Conservation (phyloP, 1,284 basidiomycete genomes). For the Boletus smithii region DNA sequence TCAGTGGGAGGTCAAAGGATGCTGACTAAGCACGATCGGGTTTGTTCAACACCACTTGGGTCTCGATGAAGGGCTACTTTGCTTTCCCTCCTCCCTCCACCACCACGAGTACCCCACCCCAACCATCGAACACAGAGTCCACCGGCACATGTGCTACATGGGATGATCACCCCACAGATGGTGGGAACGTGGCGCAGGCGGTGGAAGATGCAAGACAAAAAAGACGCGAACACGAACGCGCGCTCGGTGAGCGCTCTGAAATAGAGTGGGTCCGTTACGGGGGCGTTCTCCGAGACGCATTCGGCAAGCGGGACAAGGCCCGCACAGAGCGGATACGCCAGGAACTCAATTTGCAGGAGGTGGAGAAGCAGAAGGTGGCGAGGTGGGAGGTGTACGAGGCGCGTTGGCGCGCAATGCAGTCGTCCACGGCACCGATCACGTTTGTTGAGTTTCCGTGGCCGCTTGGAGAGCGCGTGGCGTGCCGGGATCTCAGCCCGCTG, state of each 20-base stretch:
- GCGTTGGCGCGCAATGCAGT: conserved; percentile 42
- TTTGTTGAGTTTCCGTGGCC: conserved; percentile 65
- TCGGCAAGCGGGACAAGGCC: conserved; percentile 47
- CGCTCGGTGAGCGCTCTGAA: conserved; percentile 41
- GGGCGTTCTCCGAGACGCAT: conserved; percentile 48
- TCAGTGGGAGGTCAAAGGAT: too few relatives aligned
- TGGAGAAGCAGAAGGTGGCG: conserved; percentile 20
- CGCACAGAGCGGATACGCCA: conserved; percentile 39
- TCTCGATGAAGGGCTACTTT: conserved; percentile 26
- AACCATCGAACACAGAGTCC: background rate
- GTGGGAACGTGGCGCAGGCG: background rate
- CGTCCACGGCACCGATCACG: conserved; percentile 17
- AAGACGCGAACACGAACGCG: conserved; percentile 31
- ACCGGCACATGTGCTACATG: conserved; percentile 4
- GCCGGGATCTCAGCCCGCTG: conserved; percentile 36
- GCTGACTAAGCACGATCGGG: background rate
- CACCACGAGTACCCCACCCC: background rate
- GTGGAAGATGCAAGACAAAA: conserved; percentile 21
- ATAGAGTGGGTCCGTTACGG: conserved; percentile 59
- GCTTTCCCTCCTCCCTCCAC: conserved; percentile 23
- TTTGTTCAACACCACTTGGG: background rate
- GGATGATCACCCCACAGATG: background rate
- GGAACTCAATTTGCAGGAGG: conserved; percentile 23
- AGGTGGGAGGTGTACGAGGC: conserved; percentile 52
- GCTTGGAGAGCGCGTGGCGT: conserved; percentile 30